Base-by-base conservation (phyloP, 2,329 filamentous ascomycete genomes). In the Aspergillus fumigatus region DNA sequence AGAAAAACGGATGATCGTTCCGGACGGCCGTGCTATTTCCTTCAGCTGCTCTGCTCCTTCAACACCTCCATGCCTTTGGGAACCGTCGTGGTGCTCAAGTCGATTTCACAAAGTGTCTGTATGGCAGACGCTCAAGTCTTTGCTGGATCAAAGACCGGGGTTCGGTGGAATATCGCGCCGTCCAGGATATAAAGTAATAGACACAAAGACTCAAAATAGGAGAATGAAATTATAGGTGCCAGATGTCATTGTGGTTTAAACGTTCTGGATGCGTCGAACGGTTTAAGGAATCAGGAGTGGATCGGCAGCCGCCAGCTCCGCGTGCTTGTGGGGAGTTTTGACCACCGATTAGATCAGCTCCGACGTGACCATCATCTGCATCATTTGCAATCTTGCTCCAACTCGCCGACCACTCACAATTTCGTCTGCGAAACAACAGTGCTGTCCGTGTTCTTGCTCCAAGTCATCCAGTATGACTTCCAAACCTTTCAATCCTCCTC, bases 401-500 rank as follows among this genome's bases (percentile, higher is more conserved):
- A 40, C 48, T 51, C 53, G 48, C 40, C 49, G 40, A 29, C 21
- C 48, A 9, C 21, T 35, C 23, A 27, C 49, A 51, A 41, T 50
- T 56, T 57, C 56, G 38, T 49, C 43, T 38, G 41, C 52, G 21
- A 43, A 17, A 43, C n/a, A 8, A 43, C 40, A 19, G 40, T 10
- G 10, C 19, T 21, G 10, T 11, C 40, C 40, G n/a, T 43, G 32
- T 49, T 49, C 40, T 51, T 45, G 52, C 54, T 49, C 51, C 57
- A 56, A 56, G 47, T 53, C 41, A 52, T 53, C 51, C 51, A 58
- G 26, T 47, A 69, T 68, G 64, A 53, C 59, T 48, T 56, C 62
- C 11, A 59, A 60, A 53, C 52, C 64, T 54, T 67, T 57, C 64
- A 69, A 55, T 58, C 72, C 72, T 47, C 77, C 78, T 43, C 80